phyloP scores from a whole-genome alignment of 140 eudicot genomes.

The Flaveria floridana region DNA sequence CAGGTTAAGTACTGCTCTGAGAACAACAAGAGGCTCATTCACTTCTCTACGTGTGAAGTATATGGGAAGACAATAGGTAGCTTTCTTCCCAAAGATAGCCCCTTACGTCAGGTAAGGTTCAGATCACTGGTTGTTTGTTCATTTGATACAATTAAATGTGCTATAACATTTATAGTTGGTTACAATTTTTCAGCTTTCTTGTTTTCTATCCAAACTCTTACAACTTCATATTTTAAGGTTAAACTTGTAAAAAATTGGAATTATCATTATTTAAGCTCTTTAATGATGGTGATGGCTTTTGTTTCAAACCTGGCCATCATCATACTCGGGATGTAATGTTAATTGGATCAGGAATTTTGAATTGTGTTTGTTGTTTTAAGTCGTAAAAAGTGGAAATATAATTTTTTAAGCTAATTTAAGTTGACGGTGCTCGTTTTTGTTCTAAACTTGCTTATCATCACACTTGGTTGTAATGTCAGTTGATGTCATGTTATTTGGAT shows the following conservation, averaged over 20 bases:
- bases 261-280: not conserved
- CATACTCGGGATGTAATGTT: not conserved
- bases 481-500: not conserved
- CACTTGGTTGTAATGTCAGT: not conserved
- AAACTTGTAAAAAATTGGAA: not conserved
- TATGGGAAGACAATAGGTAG: conserved; percentile 89
- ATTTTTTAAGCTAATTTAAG: not conserved
- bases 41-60: conserved; percentile 96
- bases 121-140: conserved; percentile 15
- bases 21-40: conserved; percentile 85
- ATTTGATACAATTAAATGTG: conserved; percentile 25
- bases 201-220: not conserved
- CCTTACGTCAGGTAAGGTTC: conserved; percentile 66
- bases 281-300: conserved; percentile 2
- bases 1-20: conserved; percentile 95
- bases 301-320: not conserved
- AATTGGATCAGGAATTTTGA: not conserved
- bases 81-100: conserved; percentile 82
- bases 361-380: not conserved
- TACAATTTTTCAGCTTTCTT: too few species aligned
- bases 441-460: not conserved
- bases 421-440: not conserved
- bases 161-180: not conserved
- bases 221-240: not conserved
- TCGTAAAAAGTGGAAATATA: not conserved